Evolutionary conservation across 202 grass and related monocot species (phyloP), one percentile per base, ranked within the genome.

Genomic region (Elaeis oleifera): DNA sequence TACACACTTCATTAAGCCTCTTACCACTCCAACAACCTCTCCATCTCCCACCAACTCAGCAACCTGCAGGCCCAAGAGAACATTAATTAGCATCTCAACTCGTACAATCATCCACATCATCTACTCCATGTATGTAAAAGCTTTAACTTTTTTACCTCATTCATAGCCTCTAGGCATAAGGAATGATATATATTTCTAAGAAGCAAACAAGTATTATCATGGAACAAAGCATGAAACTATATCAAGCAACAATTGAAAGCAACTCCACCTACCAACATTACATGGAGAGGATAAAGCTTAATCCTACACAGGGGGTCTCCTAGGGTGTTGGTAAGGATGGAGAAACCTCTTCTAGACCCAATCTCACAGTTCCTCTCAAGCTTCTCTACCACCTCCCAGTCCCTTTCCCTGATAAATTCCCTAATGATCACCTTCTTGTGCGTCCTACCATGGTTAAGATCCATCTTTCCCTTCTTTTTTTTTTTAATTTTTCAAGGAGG

Each of bases 341-440:
- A 52, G 51, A 71, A 61, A 1, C 57, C 69, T 50, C 49, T 4
- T 18, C 69, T 58, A 0, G 69, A 19, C 23, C 57, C 49, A 50
- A 53, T 71, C 57, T 71, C 69, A 28, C 69, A 71, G 48, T 50
- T 53, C 56, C 56, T 71, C 69, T 71, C 69, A 7, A 71, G 69
- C 56, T 71, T 71, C 44, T 71, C 57, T 4, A 71, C 48, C 48
- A 26, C 56, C 49, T 60, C 69, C 56, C 51, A 3, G 25, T 71
- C 69, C 23, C 57, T 26, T 6, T 60, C 21, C 6, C 18, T 3
- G n/a, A 60, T 48, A 8, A 60, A 61, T 59, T 71, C 69, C 69
- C 57, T 71, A 28, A 71, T 4, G n/a, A 15, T n/a, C 16, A 71
- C 56, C 11, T 60, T 60, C 56, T 27, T 32, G 17, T 39, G 19